phyloP scores from a whole-genome alignment of 768 basidiomycete genomes.

The Pleurotus djamor region DNA sequence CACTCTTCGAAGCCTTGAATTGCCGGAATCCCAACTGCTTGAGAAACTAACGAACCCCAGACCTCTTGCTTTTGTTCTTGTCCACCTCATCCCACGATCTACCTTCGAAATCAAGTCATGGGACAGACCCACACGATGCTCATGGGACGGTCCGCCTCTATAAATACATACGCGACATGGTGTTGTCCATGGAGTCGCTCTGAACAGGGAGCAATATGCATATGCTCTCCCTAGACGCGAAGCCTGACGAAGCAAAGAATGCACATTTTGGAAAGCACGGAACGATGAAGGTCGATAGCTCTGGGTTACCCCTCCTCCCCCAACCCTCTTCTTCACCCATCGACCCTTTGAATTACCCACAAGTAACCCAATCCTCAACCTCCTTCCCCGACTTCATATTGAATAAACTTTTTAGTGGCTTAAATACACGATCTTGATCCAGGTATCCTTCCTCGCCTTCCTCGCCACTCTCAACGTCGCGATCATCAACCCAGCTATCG shows the following conservation, averaged over 20 bases:
- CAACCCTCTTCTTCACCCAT: slow-evolving; percentile 35
- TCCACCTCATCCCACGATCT: not conserved
- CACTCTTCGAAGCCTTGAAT: too few relatives aligned
- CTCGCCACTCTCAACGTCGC: slow-evolving; percentile 35
- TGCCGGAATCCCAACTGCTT: too few relatives aligned
- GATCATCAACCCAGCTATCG: slow-evolving; percentile 35
- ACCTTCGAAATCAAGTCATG: not conserved
- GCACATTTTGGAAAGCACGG: too few relatives aligned
- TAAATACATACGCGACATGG: not conserved
- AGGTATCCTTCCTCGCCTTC: slow-evolving; percentile 31
- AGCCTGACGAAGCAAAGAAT: not conserved
- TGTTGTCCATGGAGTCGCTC: too few relatives aligned
- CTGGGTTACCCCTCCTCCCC: slow-evolving; percentile 37
- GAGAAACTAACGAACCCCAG: too few relatives aligned
- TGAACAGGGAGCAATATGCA: not conserved
- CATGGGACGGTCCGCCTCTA: not conserved
- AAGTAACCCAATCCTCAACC: slow-evolving; percentile 14
- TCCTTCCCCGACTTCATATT: not conserved
- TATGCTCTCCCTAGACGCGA: not conserved
- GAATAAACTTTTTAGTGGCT: slow-evolving; percentile 24
- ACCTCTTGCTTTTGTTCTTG: not conserved
- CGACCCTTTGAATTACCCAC: slow-evolving; percentile 41
- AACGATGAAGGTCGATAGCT: slow-evolving; percentile 28
- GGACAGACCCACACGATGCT: not conserved
- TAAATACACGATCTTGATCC: slow-evolving; percentile 26